Base-by-base conservation (phyloP, 164 flowering plant species). In the Litsea cubeba region DNA sequence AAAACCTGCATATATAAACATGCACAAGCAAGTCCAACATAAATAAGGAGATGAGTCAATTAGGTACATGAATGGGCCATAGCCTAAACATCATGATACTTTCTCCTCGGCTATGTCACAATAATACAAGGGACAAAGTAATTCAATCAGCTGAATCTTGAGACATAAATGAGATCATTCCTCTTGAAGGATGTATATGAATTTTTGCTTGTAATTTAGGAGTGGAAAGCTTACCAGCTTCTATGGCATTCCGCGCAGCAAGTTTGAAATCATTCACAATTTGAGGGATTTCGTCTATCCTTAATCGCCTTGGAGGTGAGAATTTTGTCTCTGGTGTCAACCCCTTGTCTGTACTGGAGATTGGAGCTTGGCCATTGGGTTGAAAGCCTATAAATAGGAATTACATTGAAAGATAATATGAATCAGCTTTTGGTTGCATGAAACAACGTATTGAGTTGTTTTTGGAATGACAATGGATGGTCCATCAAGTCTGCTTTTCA, bases 361-460 rank as follows among this genome's bases (percentile, higher is more conserved):
- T 71, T 26, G 82, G 91, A 75, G 87, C 85, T 79, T 83, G 87
- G 3, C 91, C 89, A 77, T 87, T 86, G 12, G 93, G 90, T 65
- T 80, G 82, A 71, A 65, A 76, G 50, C 74, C 82, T 79, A 76
- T 3, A 28, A 14, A 68, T 1, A 24, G 3, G 51, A 68, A 62
- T 24, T 18, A 6, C 3, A 23, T 24, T 12, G 15, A 54, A 17
- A 6, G 18, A 5, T 54, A 28, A 25, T 26, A 46, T 7, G n/a
- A 69, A 40, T 4, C 25, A 46, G 17, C 46, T 40, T 40, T 40
- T 40, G 46, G 8, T 40, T 40, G 46, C 8, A 40, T 6, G 46
- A 40, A 8, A 40, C 35, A 40, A 40, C 8, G 46, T 40, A 40
- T 7, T 40, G 11, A 40, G 0, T 40, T 40, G 46, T 40, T 40